A percentile compares a stretch with the other conserved stretches of the same genome.
Evolutionary conservation across 2,329 filamentous ascomycete genomes (phyloP).

Genomic region (Xylaria sp.): DNA sequence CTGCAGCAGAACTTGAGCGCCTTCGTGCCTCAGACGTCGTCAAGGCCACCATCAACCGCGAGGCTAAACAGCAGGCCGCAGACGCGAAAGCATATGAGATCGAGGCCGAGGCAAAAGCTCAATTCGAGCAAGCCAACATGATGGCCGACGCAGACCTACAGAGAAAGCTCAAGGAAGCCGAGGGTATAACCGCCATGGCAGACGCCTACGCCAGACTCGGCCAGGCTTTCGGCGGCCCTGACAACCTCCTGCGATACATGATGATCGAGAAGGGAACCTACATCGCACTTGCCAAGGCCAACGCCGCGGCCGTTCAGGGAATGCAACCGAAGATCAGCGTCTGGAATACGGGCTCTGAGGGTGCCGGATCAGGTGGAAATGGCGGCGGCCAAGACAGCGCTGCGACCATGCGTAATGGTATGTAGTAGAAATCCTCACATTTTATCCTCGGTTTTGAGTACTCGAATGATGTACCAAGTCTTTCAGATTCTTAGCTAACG

Average conservation of each 20-base stretch:
- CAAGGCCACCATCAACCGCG: slow-evolving; percentile 76
- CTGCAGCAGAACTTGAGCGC: slow-evolving; percentile 82
- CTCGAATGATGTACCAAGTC: background rate
- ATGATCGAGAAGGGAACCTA: slow-evolving; percentile 89
- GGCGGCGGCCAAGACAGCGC: slow-evolving; percentile 63
- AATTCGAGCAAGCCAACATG: slow-evolving; percentile 60
- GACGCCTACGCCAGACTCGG: slow-evolving; percentile 81
- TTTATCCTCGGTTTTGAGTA: too few species aligned
- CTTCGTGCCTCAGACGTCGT: slow-evolving; percentile 82
- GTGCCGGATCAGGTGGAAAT: slow-evolving; percentile 53
- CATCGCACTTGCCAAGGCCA: slow-evolving; percentile 80
- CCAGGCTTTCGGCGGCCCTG: slow-evolving; percentile 79
- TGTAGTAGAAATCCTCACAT: background rate
- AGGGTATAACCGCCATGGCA: slow-evolving; percentile 81
- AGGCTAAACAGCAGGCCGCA: slow-evolving; percentile 75
- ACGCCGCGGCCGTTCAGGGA: slow-evolving; percentile 78
- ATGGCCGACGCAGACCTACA: slow-evolving; percentile 67
- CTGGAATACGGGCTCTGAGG: slow-evolving; percentile 80
- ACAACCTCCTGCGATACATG: slow-evolving; percentile 82
- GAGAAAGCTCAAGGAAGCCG: slow-evolving; percentile 76
- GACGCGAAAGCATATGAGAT: slow-evolving; percentile 74
- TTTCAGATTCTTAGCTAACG: background rate
- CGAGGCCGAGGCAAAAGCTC: slow-evolving; percentile 68
- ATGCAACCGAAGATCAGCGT: slow-evolving; percentile 90
- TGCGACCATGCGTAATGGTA: slow-evolving; percentile 73